Base-by-base conservation (phyloP, 2,329 filamentous ascomycete genomes). In the Lasiodiplodia gonubiensis region DNA sequence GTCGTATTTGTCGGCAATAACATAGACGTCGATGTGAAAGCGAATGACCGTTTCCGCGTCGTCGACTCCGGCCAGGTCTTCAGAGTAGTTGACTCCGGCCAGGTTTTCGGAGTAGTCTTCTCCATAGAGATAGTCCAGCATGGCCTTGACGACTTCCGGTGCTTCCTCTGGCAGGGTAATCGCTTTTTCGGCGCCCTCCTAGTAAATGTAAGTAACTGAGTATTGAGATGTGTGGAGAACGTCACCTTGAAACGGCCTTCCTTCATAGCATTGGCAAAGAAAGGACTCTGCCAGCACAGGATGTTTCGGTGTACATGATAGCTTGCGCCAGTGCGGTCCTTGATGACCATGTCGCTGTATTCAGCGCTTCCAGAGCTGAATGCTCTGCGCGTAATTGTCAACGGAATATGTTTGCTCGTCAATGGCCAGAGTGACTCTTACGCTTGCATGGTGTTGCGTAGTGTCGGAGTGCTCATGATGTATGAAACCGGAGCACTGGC, bases 11-110 rank as follows among this genome's bases (percentile, higher is more conserved):
- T 59, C 55, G 25, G 30, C 55, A 7, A 42, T 42, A 4, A n/a
- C 55, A n/a, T 59, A 59, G 16, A 42, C 35, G 35, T 42, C 14
- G 21, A 59, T 18, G 39, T 59, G 55, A 16, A 59, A 39, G 4
- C 10, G 27, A 14, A 37, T 12, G 2, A 42, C 37, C 37, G 37
- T 4, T 16, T 23, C 12, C 33, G 52, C 18, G 4, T 6, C 27
- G 1, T 27, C 7, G 27, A 27, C 27, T 27, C 7, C 16, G n/a
- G 18, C 27, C 7, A 25, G 21, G n/a, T 25, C 14, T 23, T 25
- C 21, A 7, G 16, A 12, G 51, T n/a, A n/a, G n/a, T n/a, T n/a
- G 27, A 27, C 27, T 27, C 7, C 16, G n/a, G 18, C 27, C 7
- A 25, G 21, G n/a, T 25, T 11, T 23, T 25, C 21, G 3, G 16